A percentile compares a stretch with the other conserved stretches of the same genome.
phyloP scores from a whole-genome alignment of 2,329 filamentous ascomycete species.

The Fusarium lateritium region DNA sequence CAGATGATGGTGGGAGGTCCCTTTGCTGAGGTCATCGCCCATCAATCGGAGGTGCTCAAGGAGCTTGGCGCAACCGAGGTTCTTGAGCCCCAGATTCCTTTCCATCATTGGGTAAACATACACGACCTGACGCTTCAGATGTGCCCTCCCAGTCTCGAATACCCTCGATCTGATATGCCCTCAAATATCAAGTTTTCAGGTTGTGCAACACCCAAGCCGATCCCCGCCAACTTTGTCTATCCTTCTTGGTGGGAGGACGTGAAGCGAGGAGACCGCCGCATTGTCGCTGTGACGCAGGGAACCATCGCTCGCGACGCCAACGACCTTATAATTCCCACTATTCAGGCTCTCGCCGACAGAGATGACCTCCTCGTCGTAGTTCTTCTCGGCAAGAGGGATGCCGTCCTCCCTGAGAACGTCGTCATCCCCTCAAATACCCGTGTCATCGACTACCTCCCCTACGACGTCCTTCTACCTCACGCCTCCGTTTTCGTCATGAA shows the following conservation, averaged over 20 bases:
- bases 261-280: slow-evolving; percentile 52
- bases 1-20: slow-evolving; percentile 45
- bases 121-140: slow-evolving; percentile 56
- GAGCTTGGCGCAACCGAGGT: slow-evolving; percentile 49
- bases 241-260: slow-evolving; percentile 65
- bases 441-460: slow-evolving; percentile 64
- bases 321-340: slow-evolving; percentile 62
- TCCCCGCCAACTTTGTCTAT: slow-evolving; percentile 49
- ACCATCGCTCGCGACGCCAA: slow-evolving; percentile 58
- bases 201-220: slow-evolving; percentile 53
- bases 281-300: slow-evolving; percentile 65
- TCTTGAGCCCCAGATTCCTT: slow-evolving; percentile 32
- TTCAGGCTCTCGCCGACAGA: slow-evolving; percentile 58
- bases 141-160: slow-evolving; percentile 58
- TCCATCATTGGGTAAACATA: slow-evolving; percentile 50
- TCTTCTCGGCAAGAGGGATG: slow-evolving; percentile 50
- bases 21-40: slow-evolving; percentile 41
- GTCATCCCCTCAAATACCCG: slow-evolving; percentile 59
- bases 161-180: slow-evolving; percentile 55
- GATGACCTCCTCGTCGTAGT: slow-evolving; percentile 57
- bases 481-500: slow-evolving; percentile 64
- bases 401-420: slow-evolving; percentile 44
- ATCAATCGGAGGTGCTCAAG: slow-evolving; percentile 48
- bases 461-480: slow-evolving; percentile 62
- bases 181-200: slow-evolving; percentile 61